Evolutionary conservation across 1,139 yeast species (phyloP).

Genomic region (Hansenula lynferdii): DNA sequence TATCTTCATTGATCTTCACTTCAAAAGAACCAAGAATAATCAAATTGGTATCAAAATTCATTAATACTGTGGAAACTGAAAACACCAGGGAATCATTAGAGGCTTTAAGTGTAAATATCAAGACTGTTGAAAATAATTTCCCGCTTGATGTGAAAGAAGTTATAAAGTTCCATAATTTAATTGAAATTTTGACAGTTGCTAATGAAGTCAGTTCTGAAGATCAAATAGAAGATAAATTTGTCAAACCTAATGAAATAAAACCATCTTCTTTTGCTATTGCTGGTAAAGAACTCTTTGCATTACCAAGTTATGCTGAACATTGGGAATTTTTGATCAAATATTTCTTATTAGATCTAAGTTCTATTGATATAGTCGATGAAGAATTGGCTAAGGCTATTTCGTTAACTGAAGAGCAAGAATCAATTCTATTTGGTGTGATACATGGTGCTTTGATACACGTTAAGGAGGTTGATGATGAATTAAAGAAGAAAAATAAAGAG

Average conservation of each 20-base stretch:
- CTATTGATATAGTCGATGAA: conserved; percentile 21
- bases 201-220: conserved; percentile 9
- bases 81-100: conserved; percentile 31
- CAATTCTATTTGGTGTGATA: conserved; percentile 23
- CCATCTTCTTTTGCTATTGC: conserved; percentile 12
- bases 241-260: neutral
- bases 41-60: conserved; percentile 39
- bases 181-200: conserved; percentile 32
- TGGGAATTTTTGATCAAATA: conserved; percentile 38
- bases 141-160: conserved; percentile 29
- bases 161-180: conserved; percentile 35
- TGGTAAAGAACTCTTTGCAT: conserved; percentile 23
- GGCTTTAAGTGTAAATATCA: conserved; percentile 31
- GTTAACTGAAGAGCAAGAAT: conserved; percentile 15
- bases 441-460: conserved; percentile 24
- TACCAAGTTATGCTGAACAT: conserved; percentile 24
- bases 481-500: conserved; percentile 9
- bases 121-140: conserved; percentile 21
- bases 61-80: conserved; percentile 33
- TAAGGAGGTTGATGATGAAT: conserved; percentile 6
- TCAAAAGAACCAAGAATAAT: conserved; percentile 28
- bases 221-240: neutral
- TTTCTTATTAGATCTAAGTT: conserved; percentile 38
- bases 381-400: conserved; percentile 20
- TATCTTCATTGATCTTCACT: conserved; percentile 41